A percentile compares a stretch with the other conserved stretches of the same genome.
phyloP scores from a whole-genome alignment of 2,329 filamentous ascomycete genomes.

The Ophiostoma sp. region DNA sequence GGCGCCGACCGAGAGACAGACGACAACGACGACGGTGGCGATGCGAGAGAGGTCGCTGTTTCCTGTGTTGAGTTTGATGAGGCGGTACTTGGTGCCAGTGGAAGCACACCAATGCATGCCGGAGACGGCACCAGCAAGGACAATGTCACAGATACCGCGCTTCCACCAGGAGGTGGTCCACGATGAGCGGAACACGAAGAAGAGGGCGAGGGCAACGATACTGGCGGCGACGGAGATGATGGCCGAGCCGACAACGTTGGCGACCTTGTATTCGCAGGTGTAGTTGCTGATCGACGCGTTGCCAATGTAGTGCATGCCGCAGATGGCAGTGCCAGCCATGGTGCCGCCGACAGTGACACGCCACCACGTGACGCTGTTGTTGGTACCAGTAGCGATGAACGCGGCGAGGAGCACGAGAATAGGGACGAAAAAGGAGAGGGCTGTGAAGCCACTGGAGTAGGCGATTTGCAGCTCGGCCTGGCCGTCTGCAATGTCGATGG shows the following conservation, averaged over 20 bases:
- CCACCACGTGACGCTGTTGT: constrained; percentile 57
- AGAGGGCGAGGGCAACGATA: constrained; percentile 67
- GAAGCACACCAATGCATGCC: constrained; percentile 87
- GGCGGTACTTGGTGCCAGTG: constrained; percentile 66
- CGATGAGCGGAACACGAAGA: constrained; percentile 72
- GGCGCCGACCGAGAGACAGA: constrained; percentile 64
- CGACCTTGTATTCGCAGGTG: constrained; percentile 58
- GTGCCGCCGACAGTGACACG: constrained; percentile 64
- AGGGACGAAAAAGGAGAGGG: constrained; percentile 76
- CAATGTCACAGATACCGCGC: constrained; percentile 62
- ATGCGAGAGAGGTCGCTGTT: constrained; percentile 54
- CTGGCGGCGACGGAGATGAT: constrained; percentile 73
- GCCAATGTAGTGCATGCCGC: constrained; percentile 86
- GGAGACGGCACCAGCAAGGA: constrained; percentile 73
- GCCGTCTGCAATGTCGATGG: constrained; percentile 69
- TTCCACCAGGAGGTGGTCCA: constrained; percentile 84
- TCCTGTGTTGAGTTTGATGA: constrained; percentile 49
- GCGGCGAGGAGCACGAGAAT: constrained; percentile 72
- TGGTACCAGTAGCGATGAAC: constrained; percentile 69
- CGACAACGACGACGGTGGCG: constrained; percentile 71
- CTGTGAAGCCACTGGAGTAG: constrained; percentile 71
- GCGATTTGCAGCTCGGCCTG: constrained; percentile 65
- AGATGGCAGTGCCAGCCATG: constrained; percentile 72
- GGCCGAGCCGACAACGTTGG: constrained; percentile 66
- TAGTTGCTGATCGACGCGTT: constrained; percentile 83